Evolutionary conservation across 352 stramenopile genomes (phyloP).

Genomic region (Phytopythium montanum): DNA sequence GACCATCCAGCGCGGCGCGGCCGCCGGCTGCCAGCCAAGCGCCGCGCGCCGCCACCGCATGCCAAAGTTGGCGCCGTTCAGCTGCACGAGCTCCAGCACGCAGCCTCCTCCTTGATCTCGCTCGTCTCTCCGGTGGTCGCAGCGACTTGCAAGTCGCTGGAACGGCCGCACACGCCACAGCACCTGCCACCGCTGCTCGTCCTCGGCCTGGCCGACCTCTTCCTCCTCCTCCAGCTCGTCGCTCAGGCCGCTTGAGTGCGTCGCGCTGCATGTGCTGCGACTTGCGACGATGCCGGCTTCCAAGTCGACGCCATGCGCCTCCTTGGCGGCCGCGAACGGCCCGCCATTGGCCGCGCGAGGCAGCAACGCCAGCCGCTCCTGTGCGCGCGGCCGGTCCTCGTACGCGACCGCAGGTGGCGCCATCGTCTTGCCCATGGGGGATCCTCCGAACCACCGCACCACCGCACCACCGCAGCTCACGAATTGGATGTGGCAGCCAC

Average conservation of each 20-base stretch:
- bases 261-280: slow-evolving; percentile 1
- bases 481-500: no score
- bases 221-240: slow-evolving; percentile 4
- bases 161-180: slow-evolving; percentile 6
- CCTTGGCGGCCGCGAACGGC: slow-evolving; percentile 9
- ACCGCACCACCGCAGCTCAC: no score
- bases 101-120: slow-evolving; percentile 1
- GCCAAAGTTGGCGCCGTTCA: slow-evolving; percentile 52
- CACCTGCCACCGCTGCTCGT: slow-evolving; percentile 17
- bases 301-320: slow-evolving; percentile 8
- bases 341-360: slow-evolving; percentile 4
- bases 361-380: slow-evolving; percentile 28
- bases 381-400: slow-evolving; percentile 15
- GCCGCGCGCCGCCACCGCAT: slow-evolving; percentile 30
- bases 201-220: no score
- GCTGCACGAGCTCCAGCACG: slow-evolving; percentile 48
- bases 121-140: background rate
- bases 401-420: slow-evolving; percentile 12
- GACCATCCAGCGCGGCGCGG: slow-evolving; percentile 48
- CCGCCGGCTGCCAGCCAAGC: background rate
- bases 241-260: slow-evolving; percentile 1
- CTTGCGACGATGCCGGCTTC: slow-evolving; percentile 6
- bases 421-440: slow-evolving; percentile 8
- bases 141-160: background rate
- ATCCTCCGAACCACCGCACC: no score